Evolutionary conservation across 305 asterid genomes (phyloP).

Genomic region (Plantago lanceolata): DNA sequence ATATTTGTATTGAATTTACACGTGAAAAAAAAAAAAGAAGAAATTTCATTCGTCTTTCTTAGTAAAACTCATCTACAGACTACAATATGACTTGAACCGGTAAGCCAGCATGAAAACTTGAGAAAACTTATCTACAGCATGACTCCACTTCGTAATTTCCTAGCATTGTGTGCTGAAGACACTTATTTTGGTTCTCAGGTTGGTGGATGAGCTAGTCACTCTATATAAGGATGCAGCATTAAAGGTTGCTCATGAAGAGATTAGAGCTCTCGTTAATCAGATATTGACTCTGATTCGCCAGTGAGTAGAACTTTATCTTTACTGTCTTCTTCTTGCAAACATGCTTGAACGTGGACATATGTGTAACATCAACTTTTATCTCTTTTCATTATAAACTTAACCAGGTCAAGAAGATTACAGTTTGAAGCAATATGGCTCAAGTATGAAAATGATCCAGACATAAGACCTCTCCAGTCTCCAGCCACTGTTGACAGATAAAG

Average conservation of each 20-base stretch:
- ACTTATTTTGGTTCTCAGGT: slow-evolving; percentile 41
- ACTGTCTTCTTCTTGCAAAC: not conserved
- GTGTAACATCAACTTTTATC: slow-evolving; percentile 11
- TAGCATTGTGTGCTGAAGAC: slow-evolving; percentile 4
- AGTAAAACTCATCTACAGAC: no score
- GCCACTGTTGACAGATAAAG: slow-evolving; percentile 31
- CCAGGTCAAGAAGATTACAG: slow-evolving; percentile 59
- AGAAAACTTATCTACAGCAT: not conserved
- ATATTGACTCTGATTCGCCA: slow-evolving; percentile 48
- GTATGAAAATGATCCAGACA: slow-evolving; percentile 77
- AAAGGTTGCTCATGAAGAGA: slow-evolving; percentile 61
- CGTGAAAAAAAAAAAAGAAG: no score
- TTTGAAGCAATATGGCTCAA: slow-evolving; percentile 65
- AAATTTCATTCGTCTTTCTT: no score
- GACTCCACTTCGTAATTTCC: slow-evolving; percentile 8
- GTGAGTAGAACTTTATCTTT: slow-evolving; percentile 40
- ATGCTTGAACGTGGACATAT: not conserved
- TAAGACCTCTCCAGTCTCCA: slow-evolving; percentile 40
- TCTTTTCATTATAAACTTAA: slow-evolving; percentile 1
- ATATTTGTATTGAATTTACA: no score
- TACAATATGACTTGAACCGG: not conserved
- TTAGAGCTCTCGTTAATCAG: slow-evolving; percentile 57
- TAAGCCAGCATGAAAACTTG: not conserved
- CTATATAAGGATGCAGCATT: slow-evolving; percentile 78
- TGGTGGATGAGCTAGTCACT: slow-evolving; percentile 75